These are phyloP conservation scores for Suhomyces anneliseae DNA, from an alignment of 1,139 yeast species.

Conservation along the genomic window DNA sequence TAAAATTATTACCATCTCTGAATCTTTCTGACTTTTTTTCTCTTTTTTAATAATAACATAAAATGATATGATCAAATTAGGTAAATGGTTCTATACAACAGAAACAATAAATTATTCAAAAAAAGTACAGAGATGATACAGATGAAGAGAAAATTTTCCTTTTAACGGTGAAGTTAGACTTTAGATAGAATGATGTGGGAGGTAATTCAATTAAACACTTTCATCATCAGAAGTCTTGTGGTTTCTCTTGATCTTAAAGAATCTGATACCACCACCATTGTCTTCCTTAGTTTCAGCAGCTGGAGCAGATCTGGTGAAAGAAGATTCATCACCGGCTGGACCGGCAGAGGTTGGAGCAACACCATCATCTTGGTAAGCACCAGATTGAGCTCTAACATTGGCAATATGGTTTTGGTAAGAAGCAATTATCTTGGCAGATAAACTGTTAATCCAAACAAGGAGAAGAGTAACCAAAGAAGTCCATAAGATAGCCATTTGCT, in stretches of 20 bases:
- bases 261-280: conserved; percentile 64
- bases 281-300: conserved; percentile 35
- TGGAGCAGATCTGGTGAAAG: conserved; percentile 45
- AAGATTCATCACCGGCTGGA: conserved; percentile 40
- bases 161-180: too few species aligned
- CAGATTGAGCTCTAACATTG: conserved; percentile 22
- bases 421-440: conserved; percentile 51
- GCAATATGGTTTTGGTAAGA: conserved; percentile 48
- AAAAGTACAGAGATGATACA: background rate
- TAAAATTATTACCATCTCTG: too few species aligned
- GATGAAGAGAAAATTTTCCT: background rate
- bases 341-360: conserved; percentile 15
- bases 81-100: background rate
- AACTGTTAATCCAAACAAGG: conserved; percentile 54
- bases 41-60: too few species aligned
- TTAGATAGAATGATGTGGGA: background rate
- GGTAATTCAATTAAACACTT: conserved; percentile 43
- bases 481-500: conserved; percentile 67
- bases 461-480: conserved; percentile 58
- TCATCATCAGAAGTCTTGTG: conserved; percentile 60
- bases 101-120: background rate
- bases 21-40: too few species aligned
- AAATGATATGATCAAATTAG: too few species aligned
- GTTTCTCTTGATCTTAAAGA: conserved; percentile 75
- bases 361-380: conserved; percentile 17